These are phyloP conservation scores for Vickermania ingenoplastis DNA, from an alignment of 208 protist genomes.

Conservation along the genomic window DNA sequence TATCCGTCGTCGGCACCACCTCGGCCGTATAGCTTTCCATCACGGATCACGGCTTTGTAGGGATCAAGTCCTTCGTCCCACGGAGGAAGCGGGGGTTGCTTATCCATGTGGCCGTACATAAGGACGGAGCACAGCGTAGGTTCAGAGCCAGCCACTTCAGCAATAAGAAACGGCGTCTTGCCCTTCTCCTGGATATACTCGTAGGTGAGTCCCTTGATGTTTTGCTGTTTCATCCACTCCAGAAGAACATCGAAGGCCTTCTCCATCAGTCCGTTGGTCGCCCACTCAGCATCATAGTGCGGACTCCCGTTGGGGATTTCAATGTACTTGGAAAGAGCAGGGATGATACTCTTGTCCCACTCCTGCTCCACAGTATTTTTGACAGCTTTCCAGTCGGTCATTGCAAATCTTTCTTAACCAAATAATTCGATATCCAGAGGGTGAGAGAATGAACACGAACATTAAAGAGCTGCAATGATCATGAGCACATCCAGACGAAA, in stretches of 20 bases:
- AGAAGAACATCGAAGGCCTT: slow-evolving; percentile 82
- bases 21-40: slow-evolving; percentile 88
- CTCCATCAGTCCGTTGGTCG: slow-evolving; percentile 81
- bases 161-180: slow-evolving; percentile 76
- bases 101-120: slow-evolving; percentile 96
- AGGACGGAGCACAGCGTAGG: slow-evolving; percentile 68
- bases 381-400: slow-evolving; percentile 41
- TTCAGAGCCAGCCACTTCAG: slow-evolving; percentile 63
- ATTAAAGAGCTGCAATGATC: too few relatives aligned
- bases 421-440: too few relatives aligned
- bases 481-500: too few relatives aligned
- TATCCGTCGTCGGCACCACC: slow-evolving; percentile 90
- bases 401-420: too few relatives aligned
- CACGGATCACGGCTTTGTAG: slow-evolving; percentile 70
- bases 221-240: slow-evolving; percentile 75
- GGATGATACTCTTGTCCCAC: slow-evolving; percentile 82
- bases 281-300: slow-evolving; percentile 78
- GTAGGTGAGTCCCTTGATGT: slow-evolving; percentile 61
- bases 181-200: slow-evolving; percentile 66
- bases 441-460: too few relatives aligned
- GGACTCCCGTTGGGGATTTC: slow-evolving; percentile 92
- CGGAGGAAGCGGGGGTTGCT: slow-evolving; percentile 90
- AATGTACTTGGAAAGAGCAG: slow-evolving; percentile 79
- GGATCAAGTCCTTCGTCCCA: slow-evolving; percentile 89
- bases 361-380: slow-evolving; percentile 37